Evolutionary conservation across 371 early-diverging fungal genomes (phyloP), one percentile per base, ranked within the genome.

Genomic region (Sporodiniella umbellata): DNA sequence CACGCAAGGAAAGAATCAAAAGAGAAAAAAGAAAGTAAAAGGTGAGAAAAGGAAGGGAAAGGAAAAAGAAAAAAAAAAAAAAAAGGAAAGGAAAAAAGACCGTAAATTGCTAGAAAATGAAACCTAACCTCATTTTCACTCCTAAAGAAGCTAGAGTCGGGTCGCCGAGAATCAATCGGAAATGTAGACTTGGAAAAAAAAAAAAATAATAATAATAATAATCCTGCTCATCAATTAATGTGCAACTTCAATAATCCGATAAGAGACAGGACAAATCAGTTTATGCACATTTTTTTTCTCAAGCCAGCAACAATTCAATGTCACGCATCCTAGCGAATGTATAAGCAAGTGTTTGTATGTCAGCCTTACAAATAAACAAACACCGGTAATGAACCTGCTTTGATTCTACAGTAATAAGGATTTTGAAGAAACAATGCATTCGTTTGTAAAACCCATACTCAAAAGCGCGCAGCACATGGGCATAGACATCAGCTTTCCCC

Each of bases 381-480:
- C 1, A 8, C 12, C 31, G 31, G 12, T 2, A 31, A n/a, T n/a
- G n/a, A n/a, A n/a, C n/a, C n/a, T n/a, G n/a, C n/a, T n/a, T n/a
- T n/a, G n/a, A n/a, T n/a, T n/a, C n/a, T n/a, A n/a, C n/a, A n/a
- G n/a, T n/a, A n/a, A n/a, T n/a, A n/a, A n/a, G n/a, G n/a, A n/a
- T n/a, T n/a, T n/a, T n/a, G n/a, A n/a, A n/a, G n/a, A n/a, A n/a
- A n/a, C n/a, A n/a, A n/a, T n/a, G n/a, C 42, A 43, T 19, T 44
- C 18, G 6, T 10, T 17, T 21, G 17, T 39, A 26, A 61, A 58
- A 22, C n/a, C n/a, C n/a, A n/a, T n/a, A n/a, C n/a, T n/a, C n/a
- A n/a, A n/a, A n/a, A n/a, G n/a, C n/a, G n/a, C n/a, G n/a, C n/a
- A n/a, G n/a, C n/a, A n/a, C n/a, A n/a, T n/a, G n/a, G n/a, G n/a